These are phyloP conservation scores for Gamsiella multidivaricata DNA, from an alignment of 192 early-diverging fungal genomes.

Conservation along the genomic window DNA sequence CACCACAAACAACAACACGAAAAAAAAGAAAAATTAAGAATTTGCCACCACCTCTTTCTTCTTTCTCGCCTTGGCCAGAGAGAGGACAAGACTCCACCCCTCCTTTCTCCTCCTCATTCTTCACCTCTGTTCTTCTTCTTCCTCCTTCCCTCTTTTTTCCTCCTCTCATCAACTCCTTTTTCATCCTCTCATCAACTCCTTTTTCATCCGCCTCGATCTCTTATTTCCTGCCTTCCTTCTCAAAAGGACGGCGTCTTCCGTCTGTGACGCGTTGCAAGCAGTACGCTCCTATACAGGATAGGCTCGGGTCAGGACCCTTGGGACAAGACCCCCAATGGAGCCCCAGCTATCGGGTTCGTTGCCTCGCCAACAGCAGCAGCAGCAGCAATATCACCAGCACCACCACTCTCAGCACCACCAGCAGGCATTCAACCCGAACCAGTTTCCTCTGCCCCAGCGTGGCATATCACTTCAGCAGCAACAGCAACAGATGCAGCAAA, in stretches of 20 bases:
- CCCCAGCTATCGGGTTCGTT: conserved; percentile 19
- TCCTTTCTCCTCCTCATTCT: not conserved
- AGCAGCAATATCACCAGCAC: conserved; percentile 11
- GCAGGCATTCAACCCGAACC: conserved; percentile 10
- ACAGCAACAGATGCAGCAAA: conserved; percentile 24
- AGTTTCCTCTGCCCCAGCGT: conserved; percentile 26
- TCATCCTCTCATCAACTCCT: not conserved
- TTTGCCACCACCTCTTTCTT: not conserved
- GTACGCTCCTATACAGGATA: too few species aligned
- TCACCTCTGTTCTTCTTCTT: not conserved
- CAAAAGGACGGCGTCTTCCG: not conserved
- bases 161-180: not conserved
- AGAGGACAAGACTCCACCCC: not conserved
- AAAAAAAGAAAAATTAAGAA: too few species aligned
- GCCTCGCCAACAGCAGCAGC: conserved; percentile 12
- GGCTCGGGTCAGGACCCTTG: not conserved
- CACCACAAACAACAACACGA: too few species aligned
- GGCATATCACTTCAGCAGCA: conserved; percentile 5
- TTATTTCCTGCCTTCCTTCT: not conserved
- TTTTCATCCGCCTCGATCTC: not conserved
- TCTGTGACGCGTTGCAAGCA: too few species aligned
- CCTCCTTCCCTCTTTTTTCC: not conserved
- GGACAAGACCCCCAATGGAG: conserved; percentile 1
- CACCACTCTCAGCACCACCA: conserved; percentile 1
- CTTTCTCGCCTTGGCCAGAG: not conserved